Conservation (phyloP, 2,329 filamentous ascomycete species). For the Alternaria incomplexa region DNA sequence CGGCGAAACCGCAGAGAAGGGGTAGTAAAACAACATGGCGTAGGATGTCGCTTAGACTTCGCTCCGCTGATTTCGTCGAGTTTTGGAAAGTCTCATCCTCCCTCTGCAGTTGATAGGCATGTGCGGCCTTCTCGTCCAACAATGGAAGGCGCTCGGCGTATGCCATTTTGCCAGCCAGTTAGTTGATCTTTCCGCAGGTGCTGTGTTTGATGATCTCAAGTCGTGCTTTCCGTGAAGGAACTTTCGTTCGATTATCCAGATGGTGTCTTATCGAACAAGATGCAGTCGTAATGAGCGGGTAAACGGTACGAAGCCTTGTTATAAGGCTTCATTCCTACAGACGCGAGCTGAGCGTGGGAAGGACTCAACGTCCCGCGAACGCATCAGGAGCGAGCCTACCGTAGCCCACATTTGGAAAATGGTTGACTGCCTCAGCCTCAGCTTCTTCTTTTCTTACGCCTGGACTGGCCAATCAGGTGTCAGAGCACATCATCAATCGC, state of each 20-base stretch:
- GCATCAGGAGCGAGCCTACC: slow-evolving; percentile 9
- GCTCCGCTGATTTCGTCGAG: background rate
- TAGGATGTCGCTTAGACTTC: background rate
- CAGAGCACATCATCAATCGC: background rate
- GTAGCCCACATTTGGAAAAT: slow-evolving; percentile 25
- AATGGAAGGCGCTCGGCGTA: slow-evolving; percentile 17
- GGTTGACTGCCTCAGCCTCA: slow-evolving; percentile 29
- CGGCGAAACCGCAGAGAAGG: slow-evolving; percentile 9
- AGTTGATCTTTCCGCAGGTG: background rate
- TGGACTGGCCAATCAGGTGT: slow-evolving; percentile 12
- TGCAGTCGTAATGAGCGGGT: background rate
- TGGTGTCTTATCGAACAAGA: background rate
- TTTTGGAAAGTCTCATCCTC: background rate
- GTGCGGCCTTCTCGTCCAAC: slow-evolving; percentile 19
- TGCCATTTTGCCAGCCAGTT: slow-evolving; percentile 12
- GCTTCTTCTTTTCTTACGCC: background rate
- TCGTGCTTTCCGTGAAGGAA: background rate
- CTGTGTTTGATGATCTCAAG: background rate
- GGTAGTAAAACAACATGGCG: slow-evolving; percentile 3
- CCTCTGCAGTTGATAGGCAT: slow-evolving; percentile 3
- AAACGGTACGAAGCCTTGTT: background rate
- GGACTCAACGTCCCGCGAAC: slow-evolving; percentile 10
- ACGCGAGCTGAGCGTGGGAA: slow-evolving; percentile 1
- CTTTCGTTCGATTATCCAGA: background rate
- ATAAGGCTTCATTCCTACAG: slow-evolving; percentile 4